phyloP scores from a whole-genome alignment of 1,284 basidiomycete species.

The Rhodofomes roseus region DNA sequence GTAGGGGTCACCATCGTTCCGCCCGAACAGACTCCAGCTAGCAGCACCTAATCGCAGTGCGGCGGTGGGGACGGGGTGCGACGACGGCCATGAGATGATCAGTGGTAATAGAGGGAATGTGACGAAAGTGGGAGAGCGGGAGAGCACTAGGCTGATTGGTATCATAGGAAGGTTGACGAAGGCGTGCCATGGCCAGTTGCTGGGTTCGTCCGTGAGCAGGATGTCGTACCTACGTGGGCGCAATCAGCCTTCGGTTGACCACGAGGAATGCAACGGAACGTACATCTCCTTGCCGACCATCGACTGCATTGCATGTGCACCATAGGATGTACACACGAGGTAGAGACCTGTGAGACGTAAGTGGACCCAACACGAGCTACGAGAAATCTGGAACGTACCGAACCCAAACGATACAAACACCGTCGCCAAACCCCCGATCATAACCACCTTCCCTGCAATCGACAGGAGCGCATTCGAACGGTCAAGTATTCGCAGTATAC shows the following conservation, averaged over 20 bases:
- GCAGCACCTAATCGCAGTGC: not conserved
- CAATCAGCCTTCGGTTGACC: not conserved
- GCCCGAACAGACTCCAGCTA: not conserved
- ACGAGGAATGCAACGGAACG: slow-evolving; percentile 1
- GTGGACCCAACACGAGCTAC: not conserved
- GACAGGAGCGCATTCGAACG: slow-evolving; percentile 45
- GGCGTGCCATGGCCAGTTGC: slow-evolving; percentile 68
- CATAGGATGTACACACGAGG: slow-evolving; percentile 61
- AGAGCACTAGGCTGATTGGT: slow-evolving; percentile 51
- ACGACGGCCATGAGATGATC: slow-evolving; percentile 63
- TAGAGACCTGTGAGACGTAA: slow-evolving; percentile 47
- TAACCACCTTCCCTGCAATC: slow-evolving; percentile 46
- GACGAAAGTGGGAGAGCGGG: slow-evolving; percentile 31
- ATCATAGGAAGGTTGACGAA: slow-evolving; percentile 68
- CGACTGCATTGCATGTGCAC: slow-evolving; percentile 64
- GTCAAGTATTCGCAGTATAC: slow-evolving; percentile 45
- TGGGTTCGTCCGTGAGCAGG: slow-evolving; percentile 59
- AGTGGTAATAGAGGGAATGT: slow-evolving; percentile 51
- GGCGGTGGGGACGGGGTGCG: slow-evolving; percentile 34
- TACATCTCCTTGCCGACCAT: slow-evolving; percentile 67
- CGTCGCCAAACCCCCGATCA: slow-evolving; percentile 41
- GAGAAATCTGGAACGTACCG: slow-evolving; percentile 27
- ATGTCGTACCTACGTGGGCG: slow-evolving; percentile 43
- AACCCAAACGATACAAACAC: slow-evolving; percentile 39
- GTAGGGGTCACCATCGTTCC: slow-evolving; percentile 1